Percentiles rank a stretch among this genome's conserved stretches.
phyloP scores from a whole-genome alignment of 441 rosid genomes.

The Aleurites moluccanus region DNA sequence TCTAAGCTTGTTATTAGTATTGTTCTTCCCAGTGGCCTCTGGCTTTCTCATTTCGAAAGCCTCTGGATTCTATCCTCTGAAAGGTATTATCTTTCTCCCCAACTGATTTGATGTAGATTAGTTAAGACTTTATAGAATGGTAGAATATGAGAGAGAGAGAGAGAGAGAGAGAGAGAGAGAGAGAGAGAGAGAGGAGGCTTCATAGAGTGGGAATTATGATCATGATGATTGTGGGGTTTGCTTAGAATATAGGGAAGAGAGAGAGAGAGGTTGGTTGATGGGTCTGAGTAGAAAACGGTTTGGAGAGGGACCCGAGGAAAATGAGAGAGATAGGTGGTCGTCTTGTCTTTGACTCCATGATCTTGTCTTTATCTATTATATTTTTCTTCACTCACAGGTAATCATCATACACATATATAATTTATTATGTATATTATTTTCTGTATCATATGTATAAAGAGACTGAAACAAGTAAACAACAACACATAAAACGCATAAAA shows the following conservation, averaged over 20 bases:
- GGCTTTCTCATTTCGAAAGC: constrained; percentile 67
- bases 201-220: constrained; percentile 67
- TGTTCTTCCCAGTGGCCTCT: constrained; percentile 34
- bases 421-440: not conserved
- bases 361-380: constrained; percentile 22
- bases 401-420: constrained; percentile 31
- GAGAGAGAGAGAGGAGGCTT: constrained; percentile 48
- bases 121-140: constrained; percentile 49
- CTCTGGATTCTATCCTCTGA: constrained; percentile 7
- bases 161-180: no score
- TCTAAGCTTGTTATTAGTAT: constrained; percentile 49
- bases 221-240: constrained; percentile 82
- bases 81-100: constrained; percentile 23
- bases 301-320: constrained; percentile 54
- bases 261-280: constrained; percentile 65
- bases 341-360: constrained; percentile 70
- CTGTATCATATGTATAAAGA: constrained; percentile 10
- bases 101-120: constrained; percentile 35
- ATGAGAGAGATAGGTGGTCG: constrained; percentile 31
- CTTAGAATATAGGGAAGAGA: constrained; percentile 75
- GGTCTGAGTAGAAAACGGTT: constrained; percentile 93
- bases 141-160: constrained; percentile 3
- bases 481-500: not conserved
- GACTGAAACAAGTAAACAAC: constrained; percentile 13
- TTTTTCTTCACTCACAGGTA: constrained; percentile 76